These are phyloP conservation scores for Moelleriella libera DNA, from an alignment of 2,329 filamentous ascomycete genomes.

Conservation along the genomic window DNA sequence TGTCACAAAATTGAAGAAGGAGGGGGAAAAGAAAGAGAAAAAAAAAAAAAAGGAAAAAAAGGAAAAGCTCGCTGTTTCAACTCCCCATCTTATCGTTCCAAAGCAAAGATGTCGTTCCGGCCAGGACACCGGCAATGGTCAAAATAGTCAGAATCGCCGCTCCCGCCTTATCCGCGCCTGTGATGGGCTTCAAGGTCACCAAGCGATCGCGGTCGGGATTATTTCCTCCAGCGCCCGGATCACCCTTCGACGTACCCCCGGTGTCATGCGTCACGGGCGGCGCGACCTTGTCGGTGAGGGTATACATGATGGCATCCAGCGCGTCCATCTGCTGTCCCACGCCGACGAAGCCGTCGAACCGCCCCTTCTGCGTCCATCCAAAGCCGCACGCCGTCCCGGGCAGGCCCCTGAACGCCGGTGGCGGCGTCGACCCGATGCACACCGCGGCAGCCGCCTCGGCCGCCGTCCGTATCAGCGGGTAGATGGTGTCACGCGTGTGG, in stretches of 20 bases:
- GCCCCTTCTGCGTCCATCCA: constrained; percentile 26
- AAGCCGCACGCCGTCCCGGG: constrained; percentile 31
- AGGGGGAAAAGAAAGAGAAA: too few relatives aligned
- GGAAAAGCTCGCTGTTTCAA: too few relatives aligned
- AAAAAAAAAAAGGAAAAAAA: too few relatives aligned
- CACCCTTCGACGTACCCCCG: constrained; percentile 30
- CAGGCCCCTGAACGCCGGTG: constrained; percentile 9
- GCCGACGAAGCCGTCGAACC: constrained; percentile 34
- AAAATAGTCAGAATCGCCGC: constrained; percentile 41
- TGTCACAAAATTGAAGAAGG: too few relatives aligned
- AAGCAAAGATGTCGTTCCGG: neutral
- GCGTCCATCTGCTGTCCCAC: constrained; percentile 43
- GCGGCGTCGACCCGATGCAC: constrained; percentile 27
- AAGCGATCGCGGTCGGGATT: constrained; percentile 24
- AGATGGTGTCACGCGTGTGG: constrained; percentile 27
- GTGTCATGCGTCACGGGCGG: constrained; percentile 25
- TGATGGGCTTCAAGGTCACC: constrained; percentile 22
- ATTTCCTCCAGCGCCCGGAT: constrained; percentile 13
- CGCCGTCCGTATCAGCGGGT: constrained; percentile 29
- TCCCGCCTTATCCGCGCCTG: constrained; percentile 35
- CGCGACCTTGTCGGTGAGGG: constrained; percentile 23
- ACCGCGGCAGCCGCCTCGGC: constrained; percentile 32
- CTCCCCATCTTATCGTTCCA: neutral
- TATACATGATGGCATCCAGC: constrained; percentile 34
- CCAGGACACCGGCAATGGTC: constrained; percentile 14